Percentiles rank a stretch among this genome's conserved stretches.
Conservation (phyloP, 2,329 filamentous ascomycete genomes). For the Fusarium continuum region DNA sequence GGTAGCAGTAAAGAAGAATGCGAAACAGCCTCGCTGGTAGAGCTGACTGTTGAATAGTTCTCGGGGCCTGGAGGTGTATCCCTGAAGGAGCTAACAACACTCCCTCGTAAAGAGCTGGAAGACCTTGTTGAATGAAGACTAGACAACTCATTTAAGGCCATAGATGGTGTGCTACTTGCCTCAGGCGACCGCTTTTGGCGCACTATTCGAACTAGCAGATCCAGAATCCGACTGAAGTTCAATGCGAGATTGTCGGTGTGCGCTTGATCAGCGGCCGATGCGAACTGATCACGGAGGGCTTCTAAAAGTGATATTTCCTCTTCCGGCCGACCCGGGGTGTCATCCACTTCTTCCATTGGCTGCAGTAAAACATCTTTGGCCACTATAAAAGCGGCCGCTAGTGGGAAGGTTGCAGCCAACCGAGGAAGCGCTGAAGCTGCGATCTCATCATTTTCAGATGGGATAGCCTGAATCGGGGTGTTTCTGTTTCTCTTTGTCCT, state of each 20-base stretch:
- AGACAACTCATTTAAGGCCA: slow-evolving; percentile 39
- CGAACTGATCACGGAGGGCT: slow-evolving; percentile 35
- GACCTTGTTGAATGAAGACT: slow-evolving; percentile 37
- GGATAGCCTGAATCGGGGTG: neutral
- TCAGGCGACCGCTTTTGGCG: slow-evolving; percentile 32
- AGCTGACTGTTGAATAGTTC: slow-evolving; percentile 19
- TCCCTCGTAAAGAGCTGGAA: slow-evolving; percentile 32
- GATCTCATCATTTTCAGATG: slow-evolving; percentile 15
- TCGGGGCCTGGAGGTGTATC: slow-evolving; percentile 37
- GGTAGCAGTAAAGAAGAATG: slow-evolving; percentile 33
- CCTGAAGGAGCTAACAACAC: slow-evolving; percentile 34
- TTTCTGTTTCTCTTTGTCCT: neutral
- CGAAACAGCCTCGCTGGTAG: slow-evolving; percentile 13
- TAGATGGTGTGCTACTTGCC: slow-evolving; percentile 24
- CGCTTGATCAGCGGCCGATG: slow-evolving; percentile 26
- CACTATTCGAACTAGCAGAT: slow-evolving; percentile 25
- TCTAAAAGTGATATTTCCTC: slow-evolving; percentile 42
- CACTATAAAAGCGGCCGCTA: slow-evolving; percentile 37
- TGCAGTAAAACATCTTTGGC: slow-evolving; percentile 24
- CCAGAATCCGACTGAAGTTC: slow-evolving; percentile 34
- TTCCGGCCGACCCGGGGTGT: slow-evolving; percentile 20
- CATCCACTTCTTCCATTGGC: slow-evolving; percentile 27
- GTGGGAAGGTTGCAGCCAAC: slow-evolving; percentile 34
- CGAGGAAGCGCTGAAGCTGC: slow-evolving; percentile 22
- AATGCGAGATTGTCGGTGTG: slow-evolving; percentile 30